These are phyloP conservation scores for Lunasporangiospora selenospora DNA, from an alignment of 192 early-diverging fungal genomes.

Conservation along the genomic window DNA sequence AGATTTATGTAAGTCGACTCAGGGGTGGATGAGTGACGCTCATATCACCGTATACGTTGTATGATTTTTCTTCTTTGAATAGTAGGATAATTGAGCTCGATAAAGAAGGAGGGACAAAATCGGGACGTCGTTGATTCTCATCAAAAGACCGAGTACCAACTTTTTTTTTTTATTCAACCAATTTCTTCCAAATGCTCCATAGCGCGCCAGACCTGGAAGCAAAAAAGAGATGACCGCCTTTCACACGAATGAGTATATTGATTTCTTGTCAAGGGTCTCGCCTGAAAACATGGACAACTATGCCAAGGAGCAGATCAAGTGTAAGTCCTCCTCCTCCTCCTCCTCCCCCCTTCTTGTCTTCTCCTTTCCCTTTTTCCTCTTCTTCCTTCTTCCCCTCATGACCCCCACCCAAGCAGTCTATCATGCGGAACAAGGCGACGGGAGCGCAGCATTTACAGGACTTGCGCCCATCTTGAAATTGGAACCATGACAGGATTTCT, in stretches of 20 bases:
- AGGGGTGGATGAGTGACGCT: neutral
- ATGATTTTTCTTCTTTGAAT: neutral
- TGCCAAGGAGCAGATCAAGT: conserved; percentile 65
- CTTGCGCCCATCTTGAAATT: no score
- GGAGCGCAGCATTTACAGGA: no score
- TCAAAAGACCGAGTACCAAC: neutral
- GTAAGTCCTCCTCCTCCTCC: no score
- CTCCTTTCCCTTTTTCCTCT: no score
- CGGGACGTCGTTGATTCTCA: neutral
- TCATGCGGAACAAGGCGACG: no score
- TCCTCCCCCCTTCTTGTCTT: no score
- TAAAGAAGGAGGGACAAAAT: neutral
- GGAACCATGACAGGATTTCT: no score
- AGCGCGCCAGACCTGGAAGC: conserved; percentile 82
- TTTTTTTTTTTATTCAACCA: conserved; percentile 1
- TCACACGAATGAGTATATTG: conserved; percentile 93
- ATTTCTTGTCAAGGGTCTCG: conserved; percentile 81
- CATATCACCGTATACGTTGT: neutral
- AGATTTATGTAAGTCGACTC: conserved; percentile 63
- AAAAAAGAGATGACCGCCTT: conserved; percentile 91
- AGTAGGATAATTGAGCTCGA: neutral
- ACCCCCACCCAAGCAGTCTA: no score
- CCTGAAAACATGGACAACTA: conserved; percentile 74
- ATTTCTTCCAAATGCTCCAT: neutral
- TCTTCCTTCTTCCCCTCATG: no score